Conservation (phyloP, 2,329 filamentous ascomycete species). For the Sporothrix curviconia region DNA sequence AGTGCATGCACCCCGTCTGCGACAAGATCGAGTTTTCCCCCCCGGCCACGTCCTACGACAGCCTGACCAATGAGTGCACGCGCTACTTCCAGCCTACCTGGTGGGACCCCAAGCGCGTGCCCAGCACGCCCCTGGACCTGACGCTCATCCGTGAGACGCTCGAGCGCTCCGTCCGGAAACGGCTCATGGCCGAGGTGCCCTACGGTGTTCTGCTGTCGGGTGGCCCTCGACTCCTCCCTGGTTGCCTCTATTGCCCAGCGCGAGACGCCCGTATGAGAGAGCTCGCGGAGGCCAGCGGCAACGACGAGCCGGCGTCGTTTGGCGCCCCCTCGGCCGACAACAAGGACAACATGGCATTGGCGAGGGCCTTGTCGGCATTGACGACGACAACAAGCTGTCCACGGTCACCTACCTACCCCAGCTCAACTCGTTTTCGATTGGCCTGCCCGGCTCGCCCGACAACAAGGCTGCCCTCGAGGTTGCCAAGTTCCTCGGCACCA, state of each 20-base stretch:
- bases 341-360: slow-evolving; percentile 47
- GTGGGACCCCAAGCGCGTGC: slow-evolving; percentile 78
- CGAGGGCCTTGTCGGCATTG: slow-evolving; percentile 83
- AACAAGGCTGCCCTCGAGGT: slow-evolving; percentile 88
- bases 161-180: slow-evolving; percentile 88
- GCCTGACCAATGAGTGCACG: slow-evolving; percentile 74
- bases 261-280: slow-evolving; percentile 72
- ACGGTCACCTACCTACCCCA: slow-evolving; percentile 89
- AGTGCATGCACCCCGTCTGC: slow-evolving; percentile 86
- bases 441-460: slow-evolving; percentile 86
- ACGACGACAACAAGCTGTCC: slow-evolving; percentile 81
- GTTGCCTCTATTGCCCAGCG: slow-evolving; percentile 93
- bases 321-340: slow-evolving; percentile 29
- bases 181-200: slow-evolving; percentile 96
- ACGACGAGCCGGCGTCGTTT: slow-evolving; percentile 40
- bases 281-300: slow-evolving; percentile 47
- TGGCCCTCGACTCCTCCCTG: slow-evolving; percentile 89
- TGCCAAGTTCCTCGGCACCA: slow-evolving; percentile 92
- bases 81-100: slow-evolving; percentile 89
- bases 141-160: slow-evolving; percentile 74
- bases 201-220: slow-evolving; percentile 95
- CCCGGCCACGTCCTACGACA: slow-evolving; percentile 96
- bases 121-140: slow-evolving; percentile 73
- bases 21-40: slow-evolving; percentile 93
- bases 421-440: slow-evolving; percentile 98